Base-by-base conservation (phyloP, 208 protist species). In the Chromosphaera perkinsii region DNA sequence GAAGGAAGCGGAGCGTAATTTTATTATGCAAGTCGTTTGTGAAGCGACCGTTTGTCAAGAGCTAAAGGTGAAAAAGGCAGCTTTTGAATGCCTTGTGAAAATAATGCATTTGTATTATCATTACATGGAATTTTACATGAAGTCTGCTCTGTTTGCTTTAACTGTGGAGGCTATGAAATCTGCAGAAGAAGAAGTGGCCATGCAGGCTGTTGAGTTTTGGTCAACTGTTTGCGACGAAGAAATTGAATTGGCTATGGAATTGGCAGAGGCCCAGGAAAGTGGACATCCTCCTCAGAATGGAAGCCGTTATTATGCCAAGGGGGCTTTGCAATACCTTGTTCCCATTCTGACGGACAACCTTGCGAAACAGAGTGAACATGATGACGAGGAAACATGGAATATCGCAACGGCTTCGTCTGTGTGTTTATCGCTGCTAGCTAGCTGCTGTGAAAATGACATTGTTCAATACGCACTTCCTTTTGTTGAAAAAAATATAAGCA, bases 151-250 rank as follows among this genome's bases (percentile, higher is more conserved):
- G 9, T 67, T 55, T 49, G 20, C 42, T 1, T 20, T 66, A 7
- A 66, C 59, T n/a, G 7, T 57, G 12, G 31, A 67, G 57, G n/a
- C 32, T 22, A 54, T 67, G 62, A 27, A 39, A 12, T 20, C 5
- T 20, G 10, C 10, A 3, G 20, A 67, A 26, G 62, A 67, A 22
- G 48, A 57, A 0, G 27, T 67, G 9, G 24, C 27, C 9, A 14
- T 67, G 14, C 62, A 57, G 33, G 62, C 47, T 0, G 24, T 67
- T 3, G 62, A 67, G 32, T 67, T 67, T 33, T 67, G 62, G 62
- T 54, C 43, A 7, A 57, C 62, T 29, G 33, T 67, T 29, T 67
- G 48, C 22, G 48, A 54, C 26, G 26, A 57, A 26, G 62, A 67
- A 47, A 31, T 40, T 7, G 47, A 67, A 14, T 20, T 67, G 29